Evolutionary conservation across 192 early-diverging fungal genomes (phyloP).

Genomic region (Coemansia sp.): DNA sequence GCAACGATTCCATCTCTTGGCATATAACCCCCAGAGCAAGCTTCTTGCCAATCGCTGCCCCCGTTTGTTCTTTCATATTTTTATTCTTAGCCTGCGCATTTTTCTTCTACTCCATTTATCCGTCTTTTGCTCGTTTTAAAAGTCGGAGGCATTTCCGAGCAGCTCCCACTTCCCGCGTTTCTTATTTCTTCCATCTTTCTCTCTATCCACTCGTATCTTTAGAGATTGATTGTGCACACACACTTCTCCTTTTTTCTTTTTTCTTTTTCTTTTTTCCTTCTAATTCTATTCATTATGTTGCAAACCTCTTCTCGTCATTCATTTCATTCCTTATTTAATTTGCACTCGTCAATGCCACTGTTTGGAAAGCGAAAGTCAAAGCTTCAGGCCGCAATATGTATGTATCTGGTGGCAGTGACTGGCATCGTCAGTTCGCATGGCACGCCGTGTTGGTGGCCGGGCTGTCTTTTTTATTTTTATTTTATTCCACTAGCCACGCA

Average conservation of each 20-base stretch:
- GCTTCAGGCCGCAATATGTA: slow-evolving; percentile 46
- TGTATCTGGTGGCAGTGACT: not conserved
- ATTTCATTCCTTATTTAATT: slow-evolving; percentile 28
- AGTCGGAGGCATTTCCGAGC: no score
- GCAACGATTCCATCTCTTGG: no score
- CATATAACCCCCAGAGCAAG: no score
- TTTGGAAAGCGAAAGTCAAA: slow-evolving; percentile 49
- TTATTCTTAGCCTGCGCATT: no score
- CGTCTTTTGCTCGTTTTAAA: no score
- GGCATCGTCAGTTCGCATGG: not conserved
- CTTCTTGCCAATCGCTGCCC: no score
- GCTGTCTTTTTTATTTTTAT: not conserved
- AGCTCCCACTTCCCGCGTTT: no score
- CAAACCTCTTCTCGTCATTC: slow-evolving; percentile 23
- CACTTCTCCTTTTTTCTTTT: not conserved
- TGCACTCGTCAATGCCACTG: slow-evolving; percentile 44
- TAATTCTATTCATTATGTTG: slow-evolving; percentile 7
- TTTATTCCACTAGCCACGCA: not conserved
- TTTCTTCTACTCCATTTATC: no score
- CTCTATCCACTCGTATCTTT: no score
- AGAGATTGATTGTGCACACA: not conserved
- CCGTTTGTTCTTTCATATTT: no score
- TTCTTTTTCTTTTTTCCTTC: slow-evolving; percentile 10
- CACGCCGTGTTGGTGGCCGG: not conserved
- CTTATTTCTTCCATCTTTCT: no score